phyloP scores from a whole-genome alignment of 768 basidiomycete species.

The Kwoniella newhampshirensis region DNA sequence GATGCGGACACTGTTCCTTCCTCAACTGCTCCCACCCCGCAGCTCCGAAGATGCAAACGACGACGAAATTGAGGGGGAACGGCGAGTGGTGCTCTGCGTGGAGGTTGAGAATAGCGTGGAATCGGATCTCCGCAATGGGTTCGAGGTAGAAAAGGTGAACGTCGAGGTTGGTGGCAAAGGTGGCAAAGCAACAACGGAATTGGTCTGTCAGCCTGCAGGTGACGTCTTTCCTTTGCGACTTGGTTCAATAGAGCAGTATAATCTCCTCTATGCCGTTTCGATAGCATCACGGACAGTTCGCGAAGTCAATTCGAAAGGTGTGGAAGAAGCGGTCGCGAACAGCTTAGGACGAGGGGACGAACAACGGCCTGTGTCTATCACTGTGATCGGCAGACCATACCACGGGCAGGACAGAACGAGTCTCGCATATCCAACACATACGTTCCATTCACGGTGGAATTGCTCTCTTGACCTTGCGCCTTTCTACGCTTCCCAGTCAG shows the following conservation, averaged over 20 bases:
- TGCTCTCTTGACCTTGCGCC: constrained; percentile 76
- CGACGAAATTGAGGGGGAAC: constrained; percentile 65
- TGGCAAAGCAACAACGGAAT: constrained; percentile 42
- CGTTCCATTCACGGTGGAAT: constrained; percentile 86
- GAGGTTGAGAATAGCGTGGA: constrained; percentile 74
- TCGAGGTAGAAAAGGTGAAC: constrained; percentile 72
- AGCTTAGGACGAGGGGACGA: constrained; percentile 59
- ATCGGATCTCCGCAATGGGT: constrained; percentile 58
- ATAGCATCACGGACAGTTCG: constrained; percentile 56
- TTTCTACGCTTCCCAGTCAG: constrained; percentile 29
- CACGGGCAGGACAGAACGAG: not conserved
- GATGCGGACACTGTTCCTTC: constrained; percentile 92
- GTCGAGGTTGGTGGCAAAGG: constrained; percentile 72
- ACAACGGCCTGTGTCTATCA: constrained; percentile 76
- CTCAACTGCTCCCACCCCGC: constrained; percentile 68
- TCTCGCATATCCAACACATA: constrained; percentile 63
- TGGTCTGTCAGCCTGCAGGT: constrained; percentile 49
- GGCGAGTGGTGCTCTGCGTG: constrained; percentile 83
- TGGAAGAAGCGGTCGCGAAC: constrained; percentile 54
- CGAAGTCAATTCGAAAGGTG: constrained; percentile 8
- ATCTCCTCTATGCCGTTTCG: constrained; percentile 83
- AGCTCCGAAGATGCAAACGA: constrained; percentile 46
- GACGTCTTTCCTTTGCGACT: constrained; percentile 70
- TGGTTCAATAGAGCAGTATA: constrained; percentile 75
- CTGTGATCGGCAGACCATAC: constrained; percentile 70